These are phyloP conservation scores for Hygrophila difformis DNA, from an alignment of 257 asterid genomes.

Conservation along the genomic window DNA sequence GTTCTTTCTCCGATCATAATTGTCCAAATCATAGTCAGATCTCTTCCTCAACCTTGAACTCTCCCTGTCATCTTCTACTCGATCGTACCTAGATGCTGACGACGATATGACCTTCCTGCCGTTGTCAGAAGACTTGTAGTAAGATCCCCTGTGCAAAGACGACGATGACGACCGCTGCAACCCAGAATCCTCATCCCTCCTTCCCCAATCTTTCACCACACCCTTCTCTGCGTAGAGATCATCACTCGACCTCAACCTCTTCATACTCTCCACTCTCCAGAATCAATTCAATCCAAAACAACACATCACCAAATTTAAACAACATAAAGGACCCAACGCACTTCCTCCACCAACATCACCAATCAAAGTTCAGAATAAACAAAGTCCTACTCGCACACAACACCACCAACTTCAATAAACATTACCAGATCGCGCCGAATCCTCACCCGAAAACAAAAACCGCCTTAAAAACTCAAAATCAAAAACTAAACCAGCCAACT, in stretches of 20 bases:
- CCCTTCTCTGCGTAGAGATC: conserved; percentile 80
- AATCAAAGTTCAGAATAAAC: conserved; percentile 4
- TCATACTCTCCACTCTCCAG: conserved; percentile 37
- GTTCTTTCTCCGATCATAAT: conserved; percentile 64
- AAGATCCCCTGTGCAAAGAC: conserved; percentile 50
- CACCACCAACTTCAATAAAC: neutral
- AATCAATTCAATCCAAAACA: conserved; percentile 12
- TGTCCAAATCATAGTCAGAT: conserved; percentile 57
- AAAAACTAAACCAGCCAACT: conserved; percentile 10
- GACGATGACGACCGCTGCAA: conserved; percentile 67
- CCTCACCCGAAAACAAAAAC: conserved; percentile 1
- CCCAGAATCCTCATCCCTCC: conserved; percentile 59
- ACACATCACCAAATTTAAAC: conserved; percentile 18
- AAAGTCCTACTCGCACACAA: neutral
- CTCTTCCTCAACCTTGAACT: conserved; percentile 61
- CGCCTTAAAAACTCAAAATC: conserved; percentile 17
- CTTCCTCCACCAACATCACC: conserved; percentile 3
- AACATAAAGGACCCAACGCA: neutral
- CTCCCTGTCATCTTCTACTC: conserved; percentile 76
- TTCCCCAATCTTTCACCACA: conserved; percentile 68
- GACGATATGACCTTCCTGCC: conserved; percentile 67
- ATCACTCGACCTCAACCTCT: conserved; percentile 81
- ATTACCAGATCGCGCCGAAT: conserved; percentile 29
- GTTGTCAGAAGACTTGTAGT: conserved; percentile 67
- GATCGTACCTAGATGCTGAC: conserved; percentile 64